Evolutionary conservation across 2,329 filamentous ascomycete species (phyloP).

Genomic region (Phialocephala sp.): DNA sequence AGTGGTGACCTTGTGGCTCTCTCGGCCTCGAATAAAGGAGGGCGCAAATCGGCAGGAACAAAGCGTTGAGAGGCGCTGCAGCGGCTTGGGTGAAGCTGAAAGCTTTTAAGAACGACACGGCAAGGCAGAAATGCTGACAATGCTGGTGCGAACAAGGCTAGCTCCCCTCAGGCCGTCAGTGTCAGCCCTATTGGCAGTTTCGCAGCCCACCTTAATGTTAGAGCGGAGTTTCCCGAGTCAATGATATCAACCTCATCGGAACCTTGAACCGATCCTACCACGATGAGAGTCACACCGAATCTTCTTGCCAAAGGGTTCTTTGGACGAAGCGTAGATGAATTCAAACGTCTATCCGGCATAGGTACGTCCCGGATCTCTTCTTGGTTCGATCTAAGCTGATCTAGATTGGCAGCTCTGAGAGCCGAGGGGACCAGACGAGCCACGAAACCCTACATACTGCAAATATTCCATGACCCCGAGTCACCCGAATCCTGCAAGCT

Average conservation of each 20-base stretch:
- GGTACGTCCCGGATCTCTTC: conserved; percentile 47
- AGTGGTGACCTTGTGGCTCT: too few relatives aligned
- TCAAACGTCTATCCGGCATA: conserved; percentile 61
- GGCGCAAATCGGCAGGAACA: too few relatives aligned
- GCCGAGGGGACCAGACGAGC: conserved; percentile 72
- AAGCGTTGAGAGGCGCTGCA: too few relatives aligned
- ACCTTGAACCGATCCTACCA: neutral
- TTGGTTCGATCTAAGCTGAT: conserved; percentile 21
- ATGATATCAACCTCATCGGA: neutral
- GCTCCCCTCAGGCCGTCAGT: too few relatives aligned
- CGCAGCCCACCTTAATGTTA: too few relatives aligned
- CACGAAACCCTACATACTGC: conserved; percentile 66
- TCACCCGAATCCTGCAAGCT: conserved; percentile 66
- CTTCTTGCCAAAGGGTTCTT: conserved; percentile 59
- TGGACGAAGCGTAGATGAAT: conserved; percentile 63
- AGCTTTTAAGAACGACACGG: too few relatives aligned
- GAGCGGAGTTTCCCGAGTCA: too few relatives aligned
- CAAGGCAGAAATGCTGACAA: too few relatives aligned
- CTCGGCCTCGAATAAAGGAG: too few relatives aligned
- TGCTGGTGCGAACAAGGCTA: too few relatives aligned
- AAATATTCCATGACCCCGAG: conserved; percentile 62
- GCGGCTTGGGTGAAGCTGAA: too few relatives aligned
- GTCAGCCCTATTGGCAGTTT: too few relatives aligned
- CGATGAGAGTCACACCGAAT: conserved; percentile 55
- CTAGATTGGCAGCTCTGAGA: conserved; percentile 60